Conservation (phyloP, 2,329 filamentous ascomycete genomes). For the Teratosphaeria destructans region DNA sequence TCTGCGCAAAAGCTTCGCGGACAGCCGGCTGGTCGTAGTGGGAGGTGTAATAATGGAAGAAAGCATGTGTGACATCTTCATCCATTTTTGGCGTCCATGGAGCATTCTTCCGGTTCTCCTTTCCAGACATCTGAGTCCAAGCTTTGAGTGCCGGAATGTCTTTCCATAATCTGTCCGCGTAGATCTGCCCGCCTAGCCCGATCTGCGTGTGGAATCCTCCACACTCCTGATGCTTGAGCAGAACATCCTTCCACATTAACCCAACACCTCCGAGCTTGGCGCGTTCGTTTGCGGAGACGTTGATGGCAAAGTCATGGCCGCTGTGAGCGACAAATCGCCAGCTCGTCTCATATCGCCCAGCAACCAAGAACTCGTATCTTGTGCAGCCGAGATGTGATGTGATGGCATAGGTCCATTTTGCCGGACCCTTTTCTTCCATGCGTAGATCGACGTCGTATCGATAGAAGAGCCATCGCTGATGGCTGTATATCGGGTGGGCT, state of each 20-base stretch:
- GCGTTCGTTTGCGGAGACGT: constrained; percentile 76
- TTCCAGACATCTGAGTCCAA: constrained; percentile 86
- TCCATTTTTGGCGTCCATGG: constrained; percentile 91
- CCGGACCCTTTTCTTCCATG: constrained; percentile 69
- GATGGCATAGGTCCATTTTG: constrained; percentile 95
- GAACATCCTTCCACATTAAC: constrained; percentile 98
- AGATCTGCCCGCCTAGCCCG: constrained; percentile 88
- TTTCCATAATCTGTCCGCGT: constrained; percentile 90
- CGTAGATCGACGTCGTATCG: constrained; percentile 83
- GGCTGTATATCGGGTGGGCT: constrained; percentile 70
- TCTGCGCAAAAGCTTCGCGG: constrained; percentile 92
- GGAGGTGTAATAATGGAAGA: constrained; percentile 98
- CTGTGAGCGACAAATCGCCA: constrained; percentile 97
- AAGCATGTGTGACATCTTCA: constrained; percentile 89
- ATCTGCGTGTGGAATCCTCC: constrained; percentile 92
- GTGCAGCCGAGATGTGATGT: constrained; percentile 95
- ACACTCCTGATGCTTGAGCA: constrained; percentile 94
- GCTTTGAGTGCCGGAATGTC: constrained; percentile 89
- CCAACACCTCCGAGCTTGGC: constrained; percentile 78
- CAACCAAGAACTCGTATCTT: constrained; percentile 94
- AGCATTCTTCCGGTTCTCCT: constrained; percentile 82
- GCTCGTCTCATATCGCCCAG: constrained; percentile 76
- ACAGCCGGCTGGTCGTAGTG: constrained; percentile 96
- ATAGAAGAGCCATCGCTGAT: constrained; percentile 93
- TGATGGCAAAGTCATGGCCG: constrained; percentile 87